A percentile compares a stretch with the other conserved stretches of the same genome.
These are phyloP conservation scores for Nakazawaea anatomiae DNA, from an alignment of 805 yeast genomes.

Conservation along the genomic window DNA sequence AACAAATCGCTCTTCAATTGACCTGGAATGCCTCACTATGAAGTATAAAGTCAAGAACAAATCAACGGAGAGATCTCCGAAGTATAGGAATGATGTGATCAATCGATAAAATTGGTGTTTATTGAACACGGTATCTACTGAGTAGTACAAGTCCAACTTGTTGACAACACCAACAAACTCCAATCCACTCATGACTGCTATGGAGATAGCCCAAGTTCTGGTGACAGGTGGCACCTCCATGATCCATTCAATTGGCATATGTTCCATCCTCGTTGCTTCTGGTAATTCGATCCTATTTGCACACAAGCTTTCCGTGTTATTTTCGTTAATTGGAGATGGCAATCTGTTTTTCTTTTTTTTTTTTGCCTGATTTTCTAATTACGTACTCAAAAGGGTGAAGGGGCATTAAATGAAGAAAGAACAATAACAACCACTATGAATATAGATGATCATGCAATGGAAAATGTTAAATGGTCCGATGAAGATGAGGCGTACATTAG, in stretches of 20 bases:
- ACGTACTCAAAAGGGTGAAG: not conserved
- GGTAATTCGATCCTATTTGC: too few species aligned
- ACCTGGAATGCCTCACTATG: conserved; percentile 30
- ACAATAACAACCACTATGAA: conserved; percentile 8
- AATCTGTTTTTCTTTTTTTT: conserved; percentile 19
- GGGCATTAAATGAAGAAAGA: not conserved
- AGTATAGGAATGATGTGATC: conserved; percentile 30
- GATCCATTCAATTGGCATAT: conserved; percentile 32
- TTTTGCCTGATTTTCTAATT: not conserved
- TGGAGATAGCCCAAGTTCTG: conserved; percentile 26
- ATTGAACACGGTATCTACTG: conserved; percentile 31
- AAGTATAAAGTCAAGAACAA: conserved; percentile 27
- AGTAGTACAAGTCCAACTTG: conserved; percentile 25
- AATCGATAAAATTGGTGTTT: conserved; percentile 32
- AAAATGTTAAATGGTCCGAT: conserved; percentile 22
- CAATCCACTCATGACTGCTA: conserved; percentile 26
- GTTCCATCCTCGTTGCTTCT: conserved; percentile 23
- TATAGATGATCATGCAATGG: conserved; percentile 6
- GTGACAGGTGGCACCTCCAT: conserved; percentile 43
- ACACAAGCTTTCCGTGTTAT: too few species aligned
- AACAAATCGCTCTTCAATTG: conserved; percentile 29
- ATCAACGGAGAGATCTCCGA: conserved; percentile 33
- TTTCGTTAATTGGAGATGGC: conserved; percentile 10
- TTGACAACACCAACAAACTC: conserved; percentile 27
- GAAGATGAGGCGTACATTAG: conserved; percentile 23